A percentile compares a stretch with the other conserved stretches of the same genome.
Evolutionary conservation across 768 basidiomycete species (phyloP).

Genomic region (Peribolospora baueri): DNA sequence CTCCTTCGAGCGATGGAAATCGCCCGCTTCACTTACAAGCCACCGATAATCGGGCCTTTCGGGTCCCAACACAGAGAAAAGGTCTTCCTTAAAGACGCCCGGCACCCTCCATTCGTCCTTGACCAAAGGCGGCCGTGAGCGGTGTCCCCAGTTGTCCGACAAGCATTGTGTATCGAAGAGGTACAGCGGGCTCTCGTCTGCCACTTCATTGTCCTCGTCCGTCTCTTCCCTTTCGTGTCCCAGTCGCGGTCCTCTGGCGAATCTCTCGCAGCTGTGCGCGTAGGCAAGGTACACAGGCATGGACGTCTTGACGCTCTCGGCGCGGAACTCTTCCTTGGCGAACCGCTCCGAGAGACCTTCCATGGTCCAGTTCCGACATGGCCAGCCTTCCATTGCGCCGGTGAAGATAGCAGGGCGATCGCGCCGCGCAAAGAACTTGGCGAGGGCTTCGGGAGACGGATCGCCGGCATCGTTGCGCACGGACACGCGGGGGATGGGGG

Average conservation of each 20-base stretch:
- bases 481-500: conserved; percentile 2
- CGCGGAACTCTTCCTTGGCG: conserved; percentile 8
- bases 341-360: conserved; percentile 8
- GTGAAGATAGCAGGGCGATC: conserved; percentile 11
- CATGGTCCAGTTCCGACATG: conserved; percentile 9
- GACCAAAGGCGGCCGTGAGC: not conserved
- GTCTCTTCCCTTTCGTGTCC: no score
- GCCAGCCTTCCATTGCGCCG: conserved; percentile 7
- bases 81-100: conserved; percentile 11
- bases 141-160: conserved; percentile 4
- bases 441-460: not conserved
- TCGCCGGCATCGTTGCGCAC: not conserved
- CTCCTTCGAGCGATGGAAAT: no score
- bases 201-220: not conserved
- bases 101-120: conserved; percentile 10
- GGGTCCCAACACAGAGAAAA: conserved; percentile 12
- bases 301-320: conserved; percentile 11
- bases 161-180: conserved; percentile 14
- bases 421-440: not conserved
- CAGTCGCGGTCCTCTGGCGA: no score
- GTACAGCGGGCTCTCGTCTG: conserved; percentile 16
- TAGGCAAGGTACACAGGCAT: conserved; percentile 11
- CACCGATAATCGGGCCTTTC: conserved; percentile 16
- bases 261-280: conserved; percentile 5
- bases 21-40: conserved; percentile 7